Conservation (phyloP, 164 flowering plant species). For the Vitis labrusca region DNA sequence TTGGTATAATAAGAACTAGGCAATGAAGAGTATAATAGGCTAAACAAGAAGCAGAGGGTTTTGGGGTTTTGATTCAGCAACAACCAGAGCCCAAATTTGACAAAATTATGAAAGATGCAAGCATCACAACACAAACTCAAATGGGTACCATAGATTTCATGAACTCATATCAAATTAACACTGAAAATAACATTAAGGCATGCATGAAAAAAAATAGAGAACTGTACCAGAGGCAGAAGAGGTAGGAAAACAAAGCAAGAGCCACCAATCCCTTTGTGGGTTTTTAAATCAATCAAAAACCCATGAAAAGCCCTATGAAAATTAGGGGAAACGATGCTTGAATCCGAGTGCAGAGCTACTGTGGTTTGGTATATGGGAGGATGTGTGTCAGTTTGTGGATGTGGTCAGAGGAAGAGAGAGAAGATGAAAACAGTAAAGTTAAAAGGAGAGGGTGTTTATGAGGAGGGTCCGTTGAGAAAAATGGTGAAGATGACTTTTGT, state of each 20-base stretch:
- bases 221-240: not conserved
- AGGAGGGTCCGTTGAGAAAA: slow-evolving; percentile 31
- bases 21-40: not conserved
- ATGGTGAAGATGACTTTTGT: slow-evolving; percentile 42
- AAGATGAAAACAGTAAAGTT: too few species aligned
- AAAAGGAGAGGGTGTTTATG: too few species aligned
- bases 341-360: not conserved
- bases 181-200: not conserved
- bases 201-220: not conserved
- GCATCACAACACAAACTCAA: not conserved
- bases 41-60: not conserved
- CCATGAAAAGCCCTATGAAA: slow-evolving; percentile 28
- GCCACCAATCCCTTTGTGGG: slow-evolving; percentile 33
- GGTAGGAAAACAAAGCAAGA: slow-evolving; percentile 13
- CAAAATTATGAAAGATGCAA: not conserved
- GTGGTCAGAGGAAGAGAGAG: slow-evolving; percentile 5
- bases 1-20: not conserved
- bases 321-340: slow-evolving; percentile 3
- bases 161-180: not conserved
- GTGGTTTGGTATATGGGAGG: not conserved
- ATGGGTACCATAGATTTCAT: not conserved
- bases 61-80: not conserved
- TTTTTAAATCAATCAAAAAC: slow-evolving; percentile 31
- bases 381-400: not conserved
- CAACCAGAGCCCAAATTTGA: not conserved